Percentiles rank a stretch among this genome's conserved stretches.
These are phyloP conservation scores for Zasmidium cellare DNA, from an alignment of 2,329 filamentous ascomycete genomes.

Conservation along the genomic window DNA sequence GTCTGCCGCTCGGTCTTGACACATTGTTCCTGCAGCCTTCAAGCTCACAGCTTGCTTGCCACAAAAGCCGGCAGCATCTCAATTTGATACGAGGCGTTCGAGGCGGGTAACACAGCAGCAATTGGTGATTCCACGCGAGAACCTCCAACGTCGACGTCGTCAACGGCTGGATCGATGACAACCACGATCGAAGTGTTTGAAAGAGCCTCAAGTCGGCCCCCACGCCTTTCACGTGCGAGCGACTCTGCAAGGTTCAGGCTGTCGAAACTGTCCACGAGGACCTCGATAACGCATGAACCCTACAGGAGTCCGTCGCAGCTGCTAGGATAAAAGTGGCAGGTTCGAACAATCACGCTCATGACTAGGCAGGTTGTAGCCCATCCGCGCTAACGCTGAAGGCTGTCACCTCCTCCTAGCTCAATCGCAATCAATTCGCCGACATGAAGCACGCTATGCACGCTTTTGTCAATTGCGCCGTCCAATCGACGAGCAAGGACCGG, in stretches of 20 bases:
- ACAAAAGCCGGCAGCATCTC: neutral
- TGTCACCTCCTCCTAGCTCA: neutral
- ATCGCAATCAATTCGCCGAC: neutral
- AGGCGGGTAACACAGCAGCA: neutral
- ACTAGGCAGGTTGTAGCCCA: neutral
- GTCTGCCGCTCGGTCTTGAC: neutral
- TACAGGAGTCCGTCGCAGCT: neutral
- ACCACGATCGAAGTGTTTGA: neutral
- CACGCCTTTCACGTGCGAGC: neutral
- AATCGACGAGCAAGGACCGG: neutral
- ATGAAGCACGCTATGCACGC: neutral
- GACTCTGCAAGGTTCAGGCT: neutral
- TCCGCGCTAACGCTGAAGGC: neutral
- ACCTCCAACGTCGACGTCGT: neutral
- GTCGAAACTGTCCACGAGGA: neutral
- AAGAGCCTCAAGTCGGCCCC: neutral
- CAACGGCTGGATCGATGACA: neutral
- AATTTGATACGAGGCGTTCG: neutral
- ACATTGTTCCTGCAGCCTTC: neutral
- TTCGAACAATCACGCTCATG: neutral
- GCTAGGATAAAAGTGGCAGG: neutral
- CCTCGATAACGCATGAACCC: neutral
- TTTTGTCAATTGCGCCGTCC: neutral
- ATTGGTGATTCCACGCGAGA: neutral
- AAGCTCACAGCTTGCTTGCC: neutral